Evolutionary conservation across 108 stramenopile genomes (phyloP), one percentile per base, ranked within the genome.

Genomic region (Skeletonema grethae): DNA sequence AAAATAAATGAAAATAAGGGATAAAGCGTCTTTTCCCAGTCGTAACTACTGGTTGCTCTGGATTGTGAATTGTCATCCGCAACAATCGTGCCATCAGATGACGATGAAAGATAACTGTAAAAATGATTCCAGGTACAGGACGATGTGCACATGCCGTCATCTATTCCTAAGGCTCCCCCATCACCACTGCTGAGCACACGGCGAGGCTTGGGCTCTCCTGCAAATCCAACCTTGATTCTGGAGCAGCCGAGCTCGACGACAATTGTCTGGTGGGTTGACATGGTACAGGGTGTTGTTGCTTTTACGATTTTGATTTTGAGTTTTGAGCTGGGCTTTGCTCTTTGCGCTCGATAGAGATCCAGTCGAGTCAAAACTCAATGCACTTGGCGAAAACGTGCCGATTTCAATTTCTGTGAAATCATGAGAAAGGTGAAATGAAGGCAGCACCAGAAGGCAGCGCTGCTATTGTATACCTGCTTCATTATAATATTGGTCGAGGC

Each of bases 181-280:
- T n/a, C 41, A 30, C 61, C 60, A 24, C 41, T 7, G 36, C 56
- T 28, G 30, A 79, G 45, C 7, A 79, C 70, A 32, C 70, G 70
- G 13, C 77, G 77, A 55, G 77, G 77, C 46, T 63, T 79, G 39
- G 77, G 67, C 56, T 79, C 77, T 67, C 77, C 77, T 61, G 77
- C 77, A 28, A 68, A 72, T 12, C 77, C 77, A 24, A 72, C 60
- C 59, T 79, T 79, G 70, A 79, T 72, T 32, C 77, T 70, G 20
- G 77, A 79, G 46, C 70, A 72, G 11, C 77, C 77, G 0, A 79
- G 43, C 56, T 79, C 77, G 24, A 79, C 66, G 2, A 72, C 77
- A 50, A 79, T 67, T 32, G 77, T 79, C 67, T 73, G 53, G 32
- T 72, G 71, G 55, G 61, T 72, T 13, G 77, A 46, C 77, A 72